Evolutionary conservation across 805 yeast species (phyloP), one percentile per base, ranked within the genome.

Genomic region (Candida gorgasii): DNA sequence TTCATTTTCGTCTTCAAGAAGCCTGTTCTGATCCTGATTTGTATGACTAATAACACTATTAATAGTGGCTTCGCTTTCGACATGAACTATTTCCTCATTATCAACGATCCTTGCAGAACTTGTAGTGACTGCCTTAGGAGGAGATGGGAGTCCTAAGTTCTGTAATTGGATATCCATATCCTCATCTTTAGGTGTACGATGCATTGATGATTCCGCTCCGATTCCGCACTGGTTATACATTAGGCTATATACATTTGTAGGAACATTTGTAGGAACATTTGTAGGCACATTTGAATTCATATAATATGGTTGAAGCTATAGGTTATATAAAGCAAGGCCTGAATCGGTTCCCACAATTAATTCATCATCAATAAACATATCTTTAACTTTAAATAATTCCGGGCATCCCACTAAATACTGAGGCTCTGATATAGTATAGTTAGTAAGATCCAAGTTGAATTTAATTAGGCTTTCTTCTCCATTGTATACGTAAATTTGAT

Each of bases 381-480:
- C 40, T 23, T 43, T 46, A 6, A 54, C 52, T 29, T 45, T 49
- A 44, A 53, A 59, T 38, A 48, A 43, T 40, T 61, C 65, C 11
- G 56, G 49, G 16, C 59, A 43, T 8, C 66, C 66, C 5, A 54
- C 58, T 32, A 57, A 50, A 36, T 54, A 53, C 6, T 39, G 32
- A 14, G 44, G 17, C 8, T 32, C 40, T 8, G 6, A 19, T 16
- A 53, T 39, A 11, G 7, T 26, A 2, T 20, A 33, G 5, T 40
- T 37, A 8, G 39, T 33, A 13, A 30, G 16, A 19, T 46, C 49
- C 14, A 53, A 39, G 1, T 23, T 37, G 16, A 56, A 34, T 20
- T 36, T 44, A 8, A 59, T 35, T 18, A 61, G 42, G 13, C 51
- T 35, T 20, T 61, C 66, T 8, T 61, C 61, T n/a, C 66, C 66